Evolutionary conservation across 2,329 filamentous ascomycete genomes (phyloP).

Genomic region (Colletotrichum echinochloae): DNA sequence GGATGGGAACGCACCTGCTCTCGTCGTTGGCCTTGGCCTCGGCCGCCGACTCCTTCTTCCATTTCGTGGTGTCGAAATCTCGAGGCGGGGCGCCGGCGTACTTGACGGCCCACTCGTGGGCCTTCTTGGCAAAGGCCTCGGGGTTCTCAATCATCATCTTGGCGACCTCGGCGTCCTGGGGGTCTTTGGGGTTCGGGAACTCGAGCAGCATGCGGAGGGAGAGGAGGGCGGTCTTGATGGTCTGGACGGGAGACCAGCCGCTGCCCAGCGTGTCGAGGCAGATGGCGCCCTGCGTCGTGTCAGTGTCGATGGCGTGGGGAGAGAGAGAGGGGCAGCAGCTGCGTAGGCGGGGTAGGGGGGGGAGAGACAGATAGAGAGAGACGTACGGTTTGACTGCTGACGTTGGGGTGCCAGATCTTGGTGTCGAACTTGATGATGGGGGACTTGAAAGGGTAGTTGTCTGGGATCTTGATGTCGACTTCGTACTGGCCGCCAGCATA

Average conservation of each 20-base stretch:
- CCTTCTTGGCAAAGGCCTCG: slow-evolving; percentile 81
- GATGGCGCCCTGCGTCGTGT: slow-evolving; percentile 80
- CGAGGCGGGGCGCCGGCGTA: slow-evolving; percentile 79
- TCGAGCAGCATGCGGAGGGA: slow-evolving; percentile 94
- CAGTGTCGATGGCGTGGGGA: neutral
- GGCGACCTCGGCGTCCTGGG: slow-evolving; percentile 95
- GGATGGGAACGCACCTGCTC: slow-evolving; percentile 49
- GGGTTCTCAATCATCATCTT: slow-evolving; percentile 86
- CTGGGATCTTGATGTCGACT: slow-evolving; percentile 88
- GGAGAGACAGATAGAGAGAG: neutral
- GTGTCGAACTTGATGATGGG: slow-evolving; percentile 93
- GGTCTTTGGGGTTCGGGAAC: slow-evolving; percentile 94
- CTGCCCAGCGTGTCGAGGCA: slow-evolving; percentile 92
- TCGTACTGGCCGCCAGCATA: slow-evolving; percentile 88
- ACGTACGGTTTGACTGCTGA: slow-evolving; percentile 91
- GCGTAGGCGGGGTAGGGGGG: too few species aligned
- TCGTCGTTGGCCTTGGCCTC: slow-evolving; percentile 67
- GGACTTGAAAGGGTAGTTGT: slow-evolving; percentile 92
- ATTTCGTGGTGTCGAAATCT: slow-evolving; percentile 52
- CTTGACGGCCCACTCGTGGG: slow-evolving; percentile 89
- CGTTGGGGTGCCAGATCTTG: slow-evolving; percentile 96
- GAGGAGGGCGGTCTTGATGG: slow-evolving; percentile 93
- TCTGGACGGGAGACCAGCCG: slow-evolving; percentile 96
- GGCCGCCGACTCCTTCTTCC: slow-evolving; percentile 63
- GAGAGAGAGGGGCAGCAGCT: too few species aligned